Conservation (phyloP, 2,329 filamentous ascomycete species). For the Phaeosphaeria sp. region DNA sequence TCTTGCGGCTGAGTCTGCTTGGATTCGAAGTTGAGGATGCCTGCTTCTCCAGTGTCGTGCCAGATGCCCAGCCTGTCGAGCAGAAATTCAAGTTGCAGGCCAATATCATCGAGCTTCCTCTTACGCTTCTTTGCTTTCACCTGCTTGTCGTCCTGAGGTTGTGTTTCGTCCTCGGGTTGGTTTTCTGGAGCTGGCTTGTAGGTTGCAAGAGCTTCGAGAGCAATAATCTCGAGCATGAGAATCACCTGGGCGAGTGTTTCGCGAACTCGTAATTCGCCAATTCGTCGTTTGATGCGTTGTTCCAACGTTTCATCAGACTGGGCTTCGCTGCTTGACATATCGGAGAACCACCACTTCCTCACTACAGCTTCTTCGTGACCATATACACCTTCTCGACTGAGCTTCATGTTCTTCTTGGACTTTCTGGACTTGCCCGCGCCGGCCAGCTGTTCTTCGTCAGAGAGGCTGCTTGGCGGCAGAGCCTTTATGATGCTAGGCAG, state of each 20-base stretch:
- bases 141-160: conserved; percentile 20
- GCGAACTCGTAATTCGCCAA: conserved; percentile 72
- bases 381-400: conserved; percentile 74
- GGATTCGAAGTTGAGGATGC: conserved; percentile 43
- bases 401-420: conserved; percentile 57
- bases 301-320: conserved; percentile 45
- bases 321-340: conserved; percentile 47
- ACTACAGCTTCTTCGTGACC: conserved; percentile 70
- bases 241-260: conserved; percentile 85
- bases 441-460: conserved; percentile 51
- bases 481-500: conserved; percentile 70
- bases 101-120: conserved; percentile 72
- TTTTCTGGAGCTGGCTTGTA: conserved; percentile 40
- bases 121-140: conserved; percentile 48
- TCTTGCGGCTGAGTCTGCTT: conserved; percentile 31
- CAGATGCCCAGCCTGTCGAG: conserved; percentile 83
- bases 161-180: conserved; percentile 19
- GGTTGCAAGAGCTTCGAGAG: conserved; percentile 63
- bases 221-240: conserved; percentile 76
- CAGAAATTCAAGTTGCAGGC: conserved; percentile 72
- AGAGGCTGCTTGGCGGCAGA: conserved; percentile 52
- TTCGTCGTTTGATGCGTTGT: conserved; percentile 66
- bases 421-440: conserved; percentile 47
- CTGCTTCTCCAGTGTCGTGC: conserved; percentile 75
- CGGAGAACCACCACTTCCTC: conserved; percentile 71